Base-by-base conservation (phyloP, 2,329 filamentous ascomycete species). In the Stagonosporopsis rhizophila region DNA sequence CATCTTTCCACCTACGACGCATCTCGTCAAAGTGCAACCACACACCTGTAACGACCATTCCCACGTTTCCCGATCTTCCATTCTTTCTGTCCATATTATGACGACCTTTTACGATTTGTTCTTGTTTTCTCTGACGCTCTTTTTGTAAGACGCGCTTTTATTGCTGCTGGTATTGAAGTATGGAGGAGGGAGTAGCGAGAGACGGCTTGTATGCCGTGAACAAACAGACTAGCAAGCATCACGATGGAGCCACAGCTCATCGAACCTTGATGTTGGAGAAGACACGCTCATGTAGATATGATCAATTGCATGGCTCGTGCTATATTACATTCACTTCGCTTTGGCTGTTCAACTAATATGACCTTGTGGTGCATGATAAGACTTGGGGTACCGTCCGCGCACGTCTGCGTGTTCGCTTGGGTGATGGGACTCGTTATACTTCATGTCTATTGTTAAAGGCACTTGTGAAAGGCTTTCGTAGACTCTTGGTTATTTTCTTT, bases 1-100 rank as follows among this genome's bases (percentile, higher is more conserved):
- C 11, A 38, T 20, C 22, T 30, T 20, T 7, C 8, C 20, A 15
- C 40, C 6, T 25, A 19, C 40, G n/a, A 44, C 11, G 15, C 22
- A 42, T 52, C 22, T 9, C 19, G 50, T 52, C 17, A 25, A 44
- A 39, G 52, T 56, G 40, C 35, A 35, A 44, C 27, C 49, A 39
- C 37, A 46, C 47, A 54, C 22, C 46, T 52, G 44, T 57, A 53
- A 58, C 54, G 56, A 61, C 56, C 52, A 53, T 56, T 59, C 51
- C 51, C 47, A 41, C 45, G 30, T 52, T 57, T 52, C 39, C 39
- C 50, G 37, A 47, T 42, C 42, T 58, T 54, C 47, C 44, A 49
- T 68, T 67, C 64, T 64, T 66, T 64, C 62, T 68, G 66, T 68
- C 59, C 55, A 68, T 68, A 68, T 68, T 68, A 67, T 66, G 64